phyloP scores from a whole-genome alignment of 148 eudicot genomes.

The Fagopyrum homotropicum region DNA sequence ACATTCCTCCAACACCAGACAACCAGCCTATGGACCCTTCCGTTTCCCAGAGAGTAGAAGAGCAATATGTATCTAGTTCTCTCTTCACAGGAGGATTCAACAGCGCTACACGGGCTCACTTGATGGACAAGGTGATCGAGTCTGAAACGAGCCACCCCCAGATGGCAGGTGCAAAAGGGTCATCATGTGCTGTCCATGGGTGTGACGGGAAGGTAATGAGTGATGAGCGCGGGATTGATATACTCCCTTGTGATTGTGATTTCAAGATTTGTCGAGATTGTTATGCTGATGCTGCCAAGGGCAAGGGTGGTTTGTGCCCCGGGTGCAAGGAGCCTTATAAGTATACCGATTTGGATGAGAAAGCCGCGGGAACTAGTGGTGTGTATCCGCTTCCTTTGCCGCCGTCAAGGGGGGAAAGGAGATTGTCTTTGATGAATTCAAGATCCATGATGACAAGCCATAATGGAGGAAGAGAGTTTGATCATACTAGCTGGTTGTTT shows the following conservation, averaged over 20 bases:
- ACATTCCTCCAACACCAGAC: slow-evolving; percentile 89
- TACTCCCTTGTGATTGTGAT: slow-evolving; percentile 95
- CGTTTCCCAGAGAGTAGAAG: slow-evolving; percentile 84
- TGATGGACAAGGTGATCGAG: slow-evolving; percentile 95
- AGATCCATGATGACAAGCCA: slow-evolving; percentile 63
- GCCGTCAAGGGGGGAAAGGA: slow-evolving; percentile 58
- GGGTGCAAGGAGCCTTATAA: slow-evolving; percentile 88
- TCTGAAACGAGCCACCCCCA: slow-evolving; percentile 84
- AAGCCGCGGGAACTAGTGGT: slow-evolving; percentile 27
- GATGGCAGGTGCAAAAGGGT: slow-evolving; percentile 94
- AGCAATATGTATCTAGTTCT: slow-evolving; percentile 88
- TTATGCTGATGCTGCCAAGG: slow-evolving; percentile 67
- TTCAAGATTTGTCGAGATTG: slow-evolving; percentile 95
- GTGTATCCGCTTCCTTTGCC: slow-evolving; percentile 49
- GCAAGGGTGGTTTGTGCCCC: slow-evolving; percentile 76
- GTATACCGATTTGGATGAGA: slow-evolving; percentile 62
- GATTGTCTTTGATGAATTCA: slow-evolving; percentile 72
- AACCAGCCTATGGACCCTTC: slow-evolving; percentile 83
- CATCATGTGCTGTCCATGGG: slow-evolving; percentile 63
- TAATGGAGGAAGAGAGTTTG: slow-evolving; percentile 56
- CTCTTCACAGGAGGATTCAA: slow-evolving; percentile 87
- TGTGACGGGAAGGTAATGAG: slow-evolving; percentile 97
- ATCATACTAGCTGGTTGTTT: slow-evolving; percentile 89
- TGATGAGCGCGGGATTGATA: slow-evolving; percentile 73
- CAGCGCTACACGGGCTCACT: slow-evolving; percentile 75